Evolutionary conservation across 1,284 basidiomycete genomes (phyloP), one percentile per base, ranked within the genome.

Genomic region (Apiotrichum sp.): DNA sequence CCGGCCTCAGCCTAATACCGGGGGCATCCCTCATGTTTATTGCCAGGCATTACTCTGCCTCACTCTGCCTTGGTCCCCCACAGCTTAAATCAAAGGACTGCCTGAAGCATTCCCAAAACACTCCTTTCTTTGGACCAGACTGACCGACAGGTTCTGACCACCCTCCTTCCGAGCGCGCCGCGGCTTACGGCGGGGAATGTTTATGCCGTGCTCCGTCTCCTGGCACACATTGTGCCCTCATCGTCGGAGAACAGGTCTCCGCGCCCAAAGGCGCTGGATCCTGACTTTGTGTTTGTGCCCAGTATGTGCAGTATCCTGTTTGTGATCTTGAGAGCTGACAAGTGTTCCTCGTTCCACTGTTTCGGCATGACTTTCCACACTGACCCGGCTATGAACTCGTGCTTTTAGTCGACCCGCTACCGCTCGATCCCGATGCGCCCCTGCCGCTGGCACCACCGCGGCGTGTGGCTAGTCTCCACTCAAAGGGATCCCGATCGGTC

Each of bases 281-380:
- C 39, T 22, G 62, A 61, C 22, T 52, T 64, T 10, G 58, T 61
- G 22, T 64, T 64, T 43, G 58, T 62, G 32, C 58, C 62, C 8
- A 55, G 62, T 64, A 14, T 31, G 32, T 42, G 1, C 8, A 11
- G 9, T 11, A 8, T 33, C 44, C 9, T 7, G 6, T 45, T 14
- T 22, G 4, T 9, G 31, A 35, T 13, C n/a, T 6, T 36, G 29
- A 22, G 10, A 29, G 8, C 42, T 16, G 42, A 44, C 16, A 16
- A 29, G 8, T n/a, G 47, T 29, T 29, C 3, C 29, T 29, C 11
- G 38, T 10, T 29, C 22, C 9, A 13, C 35, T 29, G 29, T 29
- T 29, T 29, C 29, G 29, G 2, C 3, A 29, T 29, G 29, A 3
- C 29, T 3, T 29, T 29, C 29, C 29, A 29, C 29, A 29, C 29